Evolutionary conservation across 768 basidiomycete genomes (phyloP).

Genomic region (Termitomyces sp.): DNA sequence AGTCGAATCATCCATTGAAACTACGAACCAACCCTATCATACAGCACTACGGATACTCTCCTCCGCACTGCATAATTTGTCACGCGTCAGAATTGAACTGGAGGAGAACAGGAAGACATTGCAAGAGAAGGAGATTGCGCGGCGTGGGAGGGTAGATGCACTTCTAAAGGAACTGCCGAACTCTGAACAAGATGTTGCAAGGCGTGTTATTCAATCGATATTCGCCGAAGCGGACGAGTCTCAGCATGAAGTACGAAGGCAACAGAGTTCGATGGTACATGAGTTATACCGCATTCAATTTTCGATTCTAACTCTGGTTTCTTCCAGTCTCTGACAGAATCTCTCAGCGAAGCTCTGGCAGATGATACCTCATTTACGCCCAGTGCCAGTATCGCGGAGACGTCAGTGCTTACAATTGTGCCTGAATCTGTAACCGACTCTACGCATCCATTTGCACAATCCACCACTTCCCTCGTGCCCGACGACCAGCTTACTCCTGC

Average conservation of each 20-base stretch:
- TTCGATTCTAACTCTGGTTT: neutral
- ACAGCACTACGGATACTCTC: conserved; percentile 66
- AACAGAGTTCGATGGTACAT: conserved; percentile 52
- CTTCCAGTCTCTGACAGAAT: conserved; percentile 44
- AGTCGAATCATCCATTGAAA: conserved; percentile 39
- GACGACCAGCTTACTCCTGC: conserved; percentile 9
- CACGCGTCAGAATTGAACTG: conserved; percentile 53
- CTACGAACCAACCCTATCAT: conserved; percentile 54
- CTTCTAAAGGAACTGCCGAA: conserved; percentile 51
- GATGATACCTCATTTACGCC: conserved; percentile 38
- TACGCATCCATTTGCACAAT: neutral
- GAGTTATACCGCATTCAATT: conserved; percentile 16
- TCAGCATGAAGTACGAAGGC: conserved; percentile 44
- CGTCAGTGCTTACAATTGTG: conserved; percentile 28
- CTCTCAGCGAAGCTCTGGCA: conserved; percentile 49
- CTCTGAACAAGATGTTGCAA: conserved; percentile 64
- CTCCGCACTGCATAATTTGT: conserved; percentile 54
- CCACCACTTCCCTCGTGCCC: conserved; percentile 1
- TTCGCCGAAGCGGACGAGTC: conserved; percentile 50
- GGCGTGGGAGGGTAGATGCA: conserved; percentile 45
- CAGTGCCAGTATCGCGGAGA: conserved; percentile 22
- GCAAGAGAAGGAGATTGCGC: conserved; percentile 54
- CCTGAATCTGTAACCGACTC: conserved; percentile 19
- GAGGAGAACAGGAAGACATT: conserved; percentile 51
- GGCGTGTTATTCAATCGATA: conserved; percentile 59